Evolutionary conservation across 2,329 filamentous ascomycete genomes (phyloP).

Genomic region (Exophiala dermatitidis): DNA sequence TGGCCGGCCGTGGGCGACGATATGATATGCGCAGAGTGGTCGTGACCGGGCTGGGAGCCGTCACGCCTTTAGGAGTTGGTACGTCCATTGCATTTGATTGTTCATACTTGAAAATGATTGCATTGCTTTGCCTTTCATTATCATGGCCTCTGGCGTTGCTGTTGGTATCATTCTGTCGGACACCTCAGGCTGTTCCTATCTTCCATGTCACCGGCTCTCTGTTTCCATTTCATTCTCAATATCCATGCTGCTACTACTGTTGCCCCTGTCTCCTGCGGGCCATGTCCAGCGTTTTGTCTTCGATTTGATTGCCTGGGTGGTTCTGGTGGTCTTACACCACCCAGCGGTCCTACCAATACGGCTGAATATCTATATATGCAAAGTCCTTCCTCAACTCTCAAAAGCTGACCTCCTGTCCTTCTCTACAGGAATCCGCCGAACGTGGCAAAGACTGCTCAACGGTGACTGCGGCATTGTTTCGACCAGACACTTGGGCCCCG

Average conservation of each 20-base stretch:
- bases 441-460: conserved; percentile 74
- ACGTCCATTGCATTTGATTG: conserved; percentile 23
- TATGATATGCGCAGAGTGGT: conserved; percentile 57
- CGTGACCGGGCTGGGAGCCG: conserved; percentile 72
- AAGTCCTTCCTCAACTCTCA: too few relatives aligned
- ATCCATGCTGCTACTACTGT: too few relatives aligned
- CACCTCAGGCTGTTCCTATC: too few relatives aligned
- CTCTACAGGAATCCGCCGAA: conserved; percentile 55
- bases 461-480: conserved; percentile 75
- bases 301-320: too few relatives aligned
- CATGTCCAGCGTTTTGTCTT: too few relatives aligned
- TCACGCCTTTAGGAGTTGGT: conserved; percentile 78
- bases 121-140: neutral
- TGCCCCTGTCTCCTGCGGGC: too few relatives aligned
- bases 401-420: neutral
- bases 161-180: too few relatives aligned
- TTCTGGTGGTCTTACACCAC: too few relatives aligned
- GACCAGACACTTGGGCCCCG: conserved; percentile 53
- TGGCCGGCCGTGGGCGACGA: neutral
- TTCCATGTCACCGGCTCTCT: too few relatives aligned
- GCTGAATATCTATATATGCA: neutral
- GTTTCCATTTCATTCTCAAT: too few relatives aligned
- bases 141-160: neutral
- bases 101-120: neutral
- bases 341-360: neutral